Conservation (phyloP, 805 yeast species). For the Candida chauliodis region DNA sequence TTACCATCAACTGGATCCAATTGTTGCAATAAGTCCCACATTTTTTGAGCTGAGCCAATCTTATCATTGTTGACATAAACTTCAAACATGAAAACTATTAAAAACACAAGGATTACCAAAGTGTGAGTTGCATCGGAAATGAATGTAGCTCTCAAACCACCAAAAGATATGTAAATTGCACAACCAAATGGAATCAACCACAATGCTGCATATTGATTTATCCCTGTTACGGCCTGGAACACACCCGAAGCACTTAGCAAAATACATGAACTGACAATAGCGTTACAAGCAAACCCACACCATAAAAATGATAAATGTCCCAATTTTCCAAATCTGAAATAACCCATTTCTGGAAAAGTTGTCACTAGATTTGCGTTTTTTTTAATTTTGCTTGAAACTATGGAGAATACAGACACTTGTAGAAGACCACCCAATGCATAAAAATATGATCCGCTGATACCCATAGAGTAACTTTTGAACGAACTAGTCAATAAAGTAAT, state of each 20-base stretch:
- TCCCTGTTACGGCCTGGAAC: slow-evolving; percentile 70
- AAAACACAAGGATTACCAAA: slow-evolving; percentile 18
- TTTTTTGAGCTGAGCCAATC: slow-evolving; percentile 22
- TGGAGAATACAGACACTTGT: slow-evolving; percentile 32
- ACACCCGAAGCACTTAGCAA: slow-evolving; percentile 64
- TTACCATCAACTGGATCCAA: slow-evolving; percentile 15
- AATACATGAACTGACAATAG: slow-evolving; percentile 19
- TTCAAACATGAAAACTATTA: slow-evolving; percentile 17
- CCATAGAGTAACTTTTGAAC: slow-evolving; percentile 18
- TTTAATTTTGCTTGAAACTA: slow-evolving; percentile 29
- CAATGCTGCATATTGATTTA: slow-evolving; percentile 40
- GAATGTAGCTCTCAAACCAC: slow-evolving; percentile 25
- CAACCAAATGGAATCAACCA: slow-evolving; percentile 24
- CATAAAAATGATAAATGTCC: slow-evolving; percentile 23
- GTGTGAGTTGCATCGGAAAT: slow-evolving; percentile 26
- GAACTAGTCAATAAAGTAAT: slow-evolving; percentile 22
- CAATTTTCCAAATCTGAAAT: slow-evolving; percentile 24
- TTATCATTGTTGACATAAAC: slow-evolving; percentile 17
- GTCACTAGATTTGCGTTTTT: slow-evolving; percentile 33
- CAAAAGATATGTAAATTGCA: slow-evolving; percentile 20
- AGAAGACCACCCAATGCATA: slow-evolving; percentile 22
- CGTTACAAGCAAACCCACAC: slow-evolving; percentile 22
- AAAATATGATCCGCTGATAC: slow-evolving; percentile 21
- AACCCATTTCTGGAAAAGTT: slow-evolving; percentile 26
- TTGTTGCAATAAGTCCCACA: slow-evolving; percentile 20